Conservation (phyloP, 2,329 filamentous ascomycete genomes). For the Akanthomyces uredinophilus region DNA sequence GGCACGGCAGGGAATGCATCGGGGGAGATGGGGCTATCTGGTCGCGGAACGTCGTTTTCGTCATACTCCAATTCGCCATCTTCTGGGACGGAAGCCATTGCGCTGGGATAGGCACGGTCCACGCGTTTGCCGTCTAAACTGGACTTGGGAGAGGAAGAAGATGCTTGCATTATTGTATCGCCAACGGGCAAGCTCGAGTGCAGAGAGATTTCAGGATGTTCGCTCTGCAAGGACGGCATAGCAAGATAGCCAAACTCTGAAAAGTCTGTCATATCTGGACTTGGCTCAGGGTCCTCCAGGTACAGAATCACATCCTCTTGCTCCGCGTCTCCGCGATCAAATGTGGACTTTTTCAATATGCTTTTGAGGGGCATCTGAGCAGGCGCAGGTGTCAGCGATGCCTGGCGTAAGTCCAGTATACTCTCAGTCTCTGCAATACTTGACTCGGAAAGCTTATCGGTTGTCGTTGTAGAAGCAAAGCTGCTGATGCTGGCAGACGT, state of each 20-base stretch:
- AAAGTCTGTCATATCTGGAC: constrained; percentile 36
- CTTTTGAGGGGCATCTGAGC: neutral
- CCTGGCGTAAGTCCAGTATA: neutral
- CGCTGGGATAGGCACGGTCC: neutral
- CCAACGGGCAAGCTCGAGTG: neutral
- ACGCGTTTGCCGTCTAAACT: constrained; percentile 1
- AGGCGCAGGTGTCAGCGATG: neutral
- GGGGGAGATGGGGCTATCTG: constrained; percentile 37
- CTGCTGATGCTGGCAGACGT: neutral
- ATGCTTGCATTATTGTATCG: neutral
- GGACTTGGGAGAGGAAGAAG: neutral
- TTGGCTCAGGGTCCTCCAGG: constrained; percentile 29
- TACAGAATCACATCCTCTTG: constrained; percentile 22
- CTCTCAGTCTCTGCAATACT: neutral
- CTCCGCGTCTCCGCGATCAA: constrained; percentile 14
- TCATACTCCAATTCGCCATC: constrained; percentile 19
- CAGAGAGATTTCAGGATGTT: neutral
- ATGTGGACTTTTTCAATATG: constrained; percentile 18
- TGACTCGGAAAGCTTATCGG: neutral
- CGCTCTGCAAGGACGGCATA: neutral
- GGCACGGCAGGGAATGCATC: constrained; percentile 25
- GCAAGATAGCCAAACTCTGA: constrained; percentile 24
- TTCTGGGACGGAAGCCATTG: constrained; percentile 15
- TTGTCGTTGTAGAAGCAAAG: neutral
- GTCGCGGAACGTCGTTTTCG: constrained; percentile 30